phyloP scores from a whole-genome alignment of 441 rosid genomes.

The Erysimum pusillum region DNA sequence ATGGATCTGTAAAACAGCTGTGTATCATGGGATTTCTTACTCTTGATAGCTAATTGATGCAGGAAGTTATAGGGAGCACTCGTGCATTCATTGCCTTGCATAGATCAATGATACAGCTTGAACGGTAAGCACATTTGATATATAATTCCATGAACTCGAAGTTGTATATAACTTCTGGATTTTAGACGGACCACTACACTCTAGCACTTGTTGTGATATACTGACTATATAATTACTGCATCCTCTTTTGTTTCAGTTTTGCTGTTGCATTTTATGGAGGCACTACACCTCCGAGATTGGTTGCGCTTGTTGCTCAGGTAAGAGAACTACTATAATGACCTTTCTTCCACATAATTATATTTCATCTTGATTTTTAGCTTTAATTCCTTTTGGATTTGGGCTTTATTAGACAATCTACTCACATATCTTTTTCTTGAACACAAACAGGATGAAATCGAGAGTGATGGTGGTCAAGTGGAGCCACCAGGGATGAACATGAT shows the following conservation, averaged over 20 bases:
- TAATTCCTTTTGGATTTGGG: not conserved
- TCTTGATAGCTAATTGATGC: conserved; percentile 46
- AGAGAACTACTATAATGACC: conserved; percentile 42
- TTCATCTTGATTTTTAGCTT: conserved; percentile 3
- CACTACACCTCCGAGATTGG: conserved; percentile 75
- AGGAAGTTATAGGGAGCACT: conserved; percentile 96
- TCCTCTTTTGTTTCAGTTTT: conserved; percentile 61
- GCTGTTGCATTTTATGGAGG: conserved; percentile 91
- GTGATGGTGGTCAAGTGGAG: conserved; percentile 84
- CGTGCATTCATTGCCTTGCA: conserved; percentile 79
- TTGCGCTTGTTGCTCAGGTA: conserved; percentile 96
- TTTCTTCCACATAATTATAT: conserved; percentile 23
- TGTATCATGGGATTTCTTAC: conserved; percentile 20
- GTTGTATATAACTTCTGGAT: conserved; percentile 28
- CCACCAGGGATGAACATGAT: conserved; percentile 99
- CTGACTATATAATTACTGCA: not conserved
- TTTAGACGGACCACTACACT: conserved; percentile 7
- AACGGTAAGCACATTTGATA: conserved; percentile 68
- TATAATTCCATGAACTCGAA: not conserved
- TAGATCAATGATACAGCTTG: conserved; percentile 80
- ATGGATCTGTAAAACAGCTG: not conserved
- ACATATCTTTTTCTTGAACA: conserved; percentile 35
- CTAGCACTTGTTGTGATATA: conserved; percentile 22
- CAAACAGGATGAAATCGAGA: conserved; percentile 80
- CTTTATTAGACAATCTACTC: conserved; percentile 31